Conservation (phyloP, 1,284 basidiomycete species). For the Earliella scabrosa region DNA sequence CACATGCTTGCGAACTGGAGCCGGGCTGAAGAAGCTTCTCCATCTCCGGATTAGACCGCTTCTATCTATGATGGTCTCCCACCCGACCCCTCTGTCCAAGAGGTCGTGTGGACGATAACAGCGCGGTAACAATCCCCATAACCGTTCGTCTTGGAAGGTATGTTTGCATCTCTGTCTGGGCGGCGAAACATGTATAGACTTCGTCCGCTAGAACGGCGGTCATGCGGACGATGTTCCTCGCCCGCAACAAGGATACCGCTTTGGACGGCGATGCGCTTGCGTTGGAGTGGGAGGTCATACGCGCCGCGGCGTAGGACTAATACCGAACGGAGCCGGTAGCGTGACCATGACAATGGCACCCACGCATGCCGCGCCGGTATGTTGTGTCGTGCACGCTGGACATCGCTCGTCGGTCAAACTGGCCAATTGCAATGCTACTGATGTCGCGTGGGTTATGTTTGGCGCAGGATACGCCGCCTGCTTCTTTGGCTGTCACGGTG, state of each 20-base stretch:
- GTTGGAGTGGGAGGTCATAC: conserved; percentile 1
- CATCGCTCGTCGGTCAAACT: not conserved
- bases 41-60: not conserved
- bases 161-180: no score
- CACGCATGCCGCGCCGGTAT: no score
- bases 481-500: not conserved
- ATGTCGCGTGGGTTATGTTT: not conserved
- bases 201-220: not conserved
- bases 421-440: not conserved
- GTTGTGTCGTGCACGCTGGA: not conserved
- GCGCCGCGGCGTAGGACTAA: not conserved
- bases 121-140: not conserved
- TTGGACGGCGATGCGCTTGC: not conserved
- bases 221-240: not conserved
- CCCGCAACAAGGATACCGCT: not conserved
- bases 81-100: not conserved
- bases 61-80: not conserved
- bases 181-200: no score
- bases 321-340: conserved; percentile 4
- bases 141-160: not conserved
- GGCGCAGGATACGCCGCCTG: not conserved
- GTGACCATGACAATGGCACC: conserved; percentile 20
- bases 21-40: no score
- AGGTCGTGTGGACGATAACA: no score
- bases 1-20: not conserved